Percentiles rank a stretch among this genome's conserved stretches.
Evolutionary conservation across 768 basidiomycete genomes (phyloP).

Genomic region (Porphyrellus cyaneotinctus): DNA sequence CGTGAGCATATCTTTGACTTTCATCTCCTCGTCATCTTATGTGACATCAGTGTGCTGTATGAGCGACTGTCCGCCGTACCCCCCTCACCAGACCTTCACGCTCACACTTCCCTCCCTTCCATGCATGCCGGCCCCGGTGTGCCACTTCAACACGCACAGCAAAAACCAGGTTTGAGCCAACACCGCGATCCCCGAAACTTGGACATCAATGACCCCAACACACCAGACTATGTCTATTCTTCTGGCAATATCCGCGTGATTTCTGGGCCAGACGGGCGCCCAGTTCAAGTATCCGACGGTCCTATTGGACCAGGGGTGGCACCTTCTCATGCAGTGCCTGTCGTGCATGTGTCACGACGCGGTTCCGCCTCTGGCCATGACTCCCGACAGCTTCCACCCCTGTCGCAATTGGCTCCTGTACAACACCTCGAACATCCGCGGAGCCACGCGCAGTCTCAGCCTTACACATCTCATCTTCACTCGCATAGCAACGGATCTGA

Average conservation of each 20-base stretch:
- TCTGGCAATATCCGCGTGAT: constrained; percentile 46
- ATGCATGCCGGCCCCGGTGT: constrained; percentile 34
- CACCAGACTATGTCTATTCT: constrained; percentile 48
- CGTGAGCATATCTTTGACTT: constrained; percentile 50
- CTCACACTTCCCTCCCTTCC: constrained; percentile 34
- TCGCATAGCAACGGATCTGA: constrained; percentile 39
- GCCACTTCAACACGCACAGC: constrained; percentile 33
- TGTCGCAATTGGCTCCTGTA: constrained; percentile 45
- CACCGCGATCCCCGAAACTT: constrained; percentile 39
- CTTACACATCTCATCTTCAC: constrained; percentile 41
- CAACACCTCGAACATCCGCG: constrained; percentile 37
- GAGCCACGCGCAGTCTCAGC: constrained; percentile 33
- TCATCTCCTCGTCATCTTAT: constrained; percentile 26
- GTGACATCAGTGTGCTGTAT: constrained; percentile 58
- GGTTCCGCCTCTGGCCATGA: constrained; percentile 42
- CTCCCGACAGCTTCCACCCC: constrained; percentile 46
- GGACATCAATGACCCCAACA: constrained; percentile 45
- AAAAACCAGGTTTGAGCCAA: constrained; percentile 16
- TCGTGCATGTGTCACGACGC: constrained; percentile 42
- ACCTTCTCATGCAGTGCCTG: constrained; percentile 36
- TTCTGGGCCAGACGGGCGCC: constrained; percentile 46
- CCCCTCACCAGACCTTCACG: constrained; percentile 49
- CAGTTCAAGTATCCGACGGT: constrained; percentile 47
- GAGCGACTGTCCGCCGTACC: constrained; percentile 67
- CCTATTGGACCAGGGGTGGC: constrained; percentile 39